Evolutionary conservation across 176 grass and related monocot species (phyloP), one percentile per base, ranked within the genome.

Genomic region (Musa beccarii): DNA sequence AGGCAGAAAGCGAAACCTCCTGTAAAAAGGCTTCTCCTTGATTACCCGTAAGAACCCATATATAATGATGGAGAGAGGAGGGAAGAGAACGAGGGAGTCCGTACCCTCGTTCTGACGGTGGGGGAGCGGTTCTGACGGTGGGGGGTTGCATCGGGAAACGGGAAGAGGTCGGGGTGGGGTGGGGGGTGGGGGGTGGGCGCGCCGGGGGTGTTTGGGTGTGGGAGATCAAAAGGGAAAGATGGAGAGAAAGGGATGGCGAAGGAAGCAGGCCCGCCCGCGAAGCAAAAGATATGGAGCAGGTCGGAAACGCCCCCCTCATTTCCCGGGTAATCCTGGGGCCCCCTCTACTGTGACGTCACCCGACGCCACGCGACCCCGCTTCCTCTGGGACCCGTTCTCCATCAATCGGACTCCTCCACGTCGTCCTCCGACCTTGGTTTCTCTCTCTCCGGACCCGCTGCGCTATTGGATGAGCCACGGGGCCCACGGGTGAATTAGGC

Each of bases 221-320:
- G 55, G 55, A 17, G 55, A 11, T 17, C 11, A 15, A 28, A 28
- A 12, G 13, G 55, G 55, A 17, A 59, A 12, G 55, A 29, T 10
- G 34, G 51, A 25, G 10, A 53, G 51, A n/a, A 19, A 17, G 28
- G 2, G 10, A 61, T 19, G 50, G 17, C 23, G 12, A 53, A 34
- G 23, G 25, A 34, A 13, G 26, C 53, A 55, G 19, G 7, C 56
- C 28, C 74, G 12, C 9, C 17, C 15, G 52, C 26, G 19, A 77
- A 77, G 75, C 75, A 77, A 77, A 77, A 77, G 75, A 77, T 77
- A 49, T 77, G 52, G 12, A 11, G 68, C 68, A 52, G 19, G 2
- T 43, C 17, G 34, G 68, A 0, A 22, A 11, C n/a, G 49, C n/a
- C 72, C 10, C 52, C 71, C 71, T 51, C 72, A 54, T 57, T 56